phyloP scores from a whole-genome alignment of 495 filamentous ascomycete species.

The Penicillium chermesinum region DNA sequence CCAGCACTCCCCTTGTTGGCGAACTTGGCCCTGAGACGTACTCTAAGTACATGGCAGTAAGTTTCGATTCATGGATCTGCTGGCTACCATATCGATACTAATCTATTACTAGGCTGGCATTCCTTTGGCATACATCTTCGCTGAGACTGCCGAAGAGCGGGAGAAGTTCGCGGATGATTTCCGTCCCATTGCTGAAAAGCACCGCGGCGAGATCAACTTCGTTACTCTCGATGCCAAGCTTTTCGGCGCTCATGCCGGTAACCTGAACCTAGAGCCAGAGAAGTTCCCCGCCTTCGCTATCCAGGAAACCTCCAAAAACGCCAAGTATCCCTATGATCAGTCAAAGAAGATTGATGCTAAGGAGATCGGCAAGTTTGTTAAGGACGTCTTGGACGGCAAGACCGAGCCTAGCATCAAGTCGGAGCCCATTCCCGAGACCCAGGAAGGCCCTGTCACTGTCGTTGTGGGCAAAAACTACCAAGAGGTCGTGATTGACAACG shows the following conservation, averaged over 20 bases:
- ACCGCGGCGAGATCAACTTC: constrained; percentile 86
- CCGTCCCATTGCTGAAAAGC: constrained; percentile 50
- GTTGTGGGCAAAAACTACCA: constrained; percentile 95
- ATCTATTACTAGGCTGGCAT: constrained; percentile 60
- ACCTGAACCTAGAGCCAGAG: constrained; percentile 94
- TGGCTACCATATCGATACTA: constrained; percentile 7
- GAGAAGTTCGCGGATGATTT: constrained; percentile 63
- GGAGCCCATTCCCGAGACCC: constrained; percentile 91
- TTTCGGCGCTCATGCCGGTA: constrained; percentile 91
- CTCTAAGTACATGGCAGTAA: constrained; percentile 84
- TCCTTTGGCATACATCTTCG: constrained; percentile 96
- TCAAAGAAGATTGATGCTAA: constrained; percentile 71
- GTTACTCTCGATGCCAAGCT: constrained; percentile 95
- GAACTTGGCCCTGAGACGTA: constrained; percentile 99
- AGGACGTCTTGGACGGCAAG: constrained; percentile 83
- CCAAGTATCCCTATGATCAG: constrained; percentile 94
- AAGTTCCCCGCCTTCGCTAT: constrained; percentile 98
- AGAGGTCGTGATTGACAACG: constrained; percentile 83
- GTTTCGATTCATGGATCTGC: no score
- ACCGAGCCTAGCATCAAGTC: constrained; percentile 95
- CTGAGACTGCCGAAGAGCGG: constrained; percentile 87
- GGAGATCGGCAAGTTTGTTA: constrained; percentile 75
- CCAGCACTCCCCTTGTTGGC: constrained; percentile 86
- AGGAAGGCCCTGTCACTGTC: constrained; percentile 84
- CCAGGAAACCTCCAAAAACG: constrained; percentile 91